These are phyloP conservation scores for Clarireedia monteithiana DNA, from an alignment of 2,329 filamentous ascomycete genomes.

Conservation along the genomic window DNA sequence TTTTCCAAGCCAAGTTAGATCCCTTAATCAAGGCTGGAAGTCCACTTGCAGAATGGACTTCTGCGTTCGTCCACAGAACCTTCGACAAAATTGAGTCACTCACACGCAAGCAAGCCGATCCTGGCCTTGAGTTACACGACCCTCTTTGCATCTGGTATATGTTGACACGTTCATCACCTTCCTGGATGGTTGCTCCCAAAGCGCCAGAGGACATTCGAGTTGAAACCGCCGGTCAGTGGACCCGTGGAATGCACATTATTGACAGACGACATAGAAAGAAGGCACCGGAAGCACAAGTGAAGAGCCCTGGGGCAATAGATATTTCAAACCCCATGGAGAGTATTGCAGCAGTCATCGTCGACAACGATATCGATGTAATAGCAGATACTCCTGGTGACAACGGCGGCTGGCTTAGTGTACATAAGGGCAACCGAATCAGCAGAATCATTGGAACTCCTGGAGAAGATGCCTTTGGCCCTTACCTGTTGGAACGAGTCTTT, in stretches of 20 bases:
- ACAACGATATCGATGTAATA: conserved; percentile 38
- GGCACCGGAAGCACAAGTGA: conserved; percentile 32
- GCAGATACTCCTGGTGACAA: conserved; percentile 61
- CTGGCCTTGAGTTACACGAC: conserved; percentile 64
- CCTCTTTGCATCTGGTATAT: conserved; percentile 75
- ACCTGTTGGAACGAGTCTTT: conserved; percentile 54
- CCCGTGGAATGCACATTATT: conserved; percentile 79
- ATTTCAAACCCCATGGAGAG: conserved; percentile 30
- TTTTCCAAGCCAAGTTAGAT: conserved; percentile 49
- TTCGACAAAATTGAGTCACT: conserved; percentile 62
- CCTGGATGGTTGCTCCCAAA: conserved; percentile 48
- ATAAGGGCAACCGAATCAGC: conserved; percentile 72
- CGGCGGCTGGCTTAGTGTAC: conserved; percentile 65
- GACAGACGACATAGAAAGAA: conserved; percentile 60
- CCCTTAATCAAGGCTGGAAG: conserved; percentile 53
- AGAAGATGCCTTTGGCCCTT: conserved; percentile 54
- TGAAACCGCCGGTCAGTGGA: conserved; percentile 92
- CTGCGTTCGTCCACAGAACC: conserved; percentile 62
- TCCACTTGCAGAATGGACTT: conserved; percentile 66
- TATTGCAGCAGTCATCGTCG: conserved; percentile 19
- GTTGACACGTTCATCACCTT: conserved; percentile 50
- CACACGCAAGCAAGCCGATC: conserved; percentile 47
- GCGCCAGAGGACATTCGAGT: conserved; percentile 74
- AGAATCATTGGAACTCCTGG: conserved; percentile 66
- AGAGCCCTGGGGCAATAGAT: conserved; percentile 28